A percentile compares a stretch with the other conserved stretches of the same genome.
phyloP scores from a whole-genome alignment of 768 basidiomycete species.

The Calocera viscosa region DNA sequence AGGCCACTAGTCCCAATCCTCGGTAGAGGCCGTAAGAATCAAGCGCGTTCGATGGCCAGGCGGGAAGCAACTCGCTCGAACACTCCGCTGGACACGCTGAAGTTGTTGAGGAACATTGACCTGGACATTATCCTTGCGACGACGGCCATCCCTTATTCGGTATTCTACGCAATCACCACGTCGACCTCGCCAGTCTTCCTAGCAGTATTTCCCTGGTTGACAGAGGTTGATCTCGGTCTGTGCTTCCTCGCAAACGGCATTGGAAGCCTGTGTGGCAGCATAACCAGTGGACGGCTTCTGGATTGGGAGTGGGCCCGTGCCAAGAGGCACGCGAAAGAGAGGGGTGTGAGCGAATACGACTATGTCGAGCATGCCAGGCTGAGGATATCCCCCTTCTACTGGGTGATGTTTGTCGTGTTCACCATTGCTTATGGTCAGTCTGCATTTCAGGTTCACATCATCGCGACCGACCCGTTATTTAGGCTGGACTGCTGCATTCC shows the following conservation, averaged over 20 bases:
- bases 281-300: slow-evolving; percentile 45
- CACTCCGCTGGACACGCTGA: slow-evolving; percentile 39
- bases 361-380: slow-evolving; percentile 15
- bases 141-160: slow-evolving; percentile 42
- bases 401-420: slow-evolving; percentile 20
- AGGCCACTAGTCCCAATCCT: slow-evolving; percentile 26
- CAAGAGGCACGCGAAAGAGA: slow-evolving; percentile 31
- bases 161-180: slow-evolving; percentile 49
- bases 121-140: slow-evolving; percentile 42
- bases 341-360: neutral
- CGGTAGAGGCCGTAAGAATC: neutral
- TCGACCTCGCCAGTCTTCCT: slow-evolving; percentile 51
- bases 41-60: neutral
- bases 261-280: slow-evolving; percentile 52
- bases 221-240: slow-evolving; percentile 54
- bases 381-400: slow-evolving; percentile 10
- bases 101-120: slow-evolving; percentile 43
- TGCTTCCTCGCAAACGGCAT: slow-evolving; percentile 67
- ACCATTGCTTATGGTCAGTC: slow-evolving; percentile 19
- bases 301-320: slow-evolving; percentile 43
- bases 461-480: slow-evolving; percentile 9
- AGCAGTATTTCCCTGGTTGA: slow-evolving; percentile 45
- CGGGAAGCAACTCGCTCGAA: neutral
- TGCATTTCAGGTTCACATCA: slow-evolving; percentile 14
- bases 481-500: slow-evolving; percentile 23